Conservation (phyloP, 768 basidiomycete genomes). For the Mycena chlorophos region DNA sequence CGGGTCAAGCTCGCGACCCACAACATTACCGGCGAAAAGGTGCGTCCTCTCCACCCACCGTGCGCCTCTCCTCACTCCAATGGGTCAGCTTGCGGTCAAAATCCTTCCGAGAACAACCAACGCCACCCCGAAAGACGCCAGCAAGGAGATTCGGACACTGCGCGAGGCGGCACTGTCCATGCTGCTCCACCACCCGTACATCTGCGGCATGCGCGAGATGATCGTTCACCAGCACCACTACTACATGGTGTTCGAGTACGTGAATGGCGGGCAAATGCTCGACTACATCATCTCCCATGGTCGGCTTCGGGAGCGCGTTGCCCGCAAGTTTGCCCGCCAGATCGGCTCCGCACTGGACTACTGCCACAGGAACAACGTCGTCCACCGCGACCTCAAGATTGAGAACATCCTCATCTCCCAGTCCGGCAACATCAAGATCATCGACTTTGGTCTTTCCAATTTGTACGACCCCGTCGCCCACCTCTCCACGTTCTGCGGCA, state of each 20-base stretch:
- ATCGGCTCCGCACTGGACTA: conserved; percentile 96
- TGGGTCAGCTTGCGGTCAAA: conserved; percentile 99
- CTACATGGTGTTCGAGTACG: conserved; percentile 99
- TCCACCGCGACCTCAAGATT: conserved; percentile 98
- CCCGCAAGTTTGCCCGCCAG: conserved; percentile 95
- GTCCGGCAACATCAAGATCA: conserved; percentile 99
- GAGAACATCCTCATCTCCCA: conserved; percentile 99
- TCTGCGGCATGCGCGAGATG: conserved; percentile 99
- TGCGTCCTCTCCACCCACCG: conserved; percentile 37
- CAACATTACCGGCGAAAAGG: conserved; percentile 89
- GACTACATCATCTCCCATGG: conserved; percentile 99
- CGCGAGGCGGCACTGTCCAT: conserved; percentile 94
- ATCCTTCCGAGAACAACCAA: conserved; percentile 77
- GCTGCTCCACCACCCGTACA: conserved; percentile 96
- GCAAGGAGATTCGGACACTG: conserved; percentile 94
- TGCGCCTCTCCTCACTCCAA: conserved; percentile 5
- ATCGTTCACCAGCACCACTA: conserved; percentile 97
- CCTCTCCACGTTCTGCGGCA: conserved; percentile 95
- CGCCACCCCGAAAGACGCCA: conserved; percentile 75
- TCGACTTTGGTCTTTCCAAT: conserved; percentile 98
- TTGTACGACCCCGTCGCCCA: conserved; percentile 81
- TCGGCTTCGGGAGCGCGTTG: conserved; percentile 89
- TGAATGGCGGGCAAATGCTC: conserved; percentile 98
- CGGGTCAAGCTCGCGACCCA: conserved; percentile 97
- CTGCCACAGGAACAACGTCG: conserved; percentile 95